These are phyloP conservation scores for Fulvia fulva DNA, from an alignment of 2,329 filamentous ascomycete species.

Conservation along the genomic window DNA sequence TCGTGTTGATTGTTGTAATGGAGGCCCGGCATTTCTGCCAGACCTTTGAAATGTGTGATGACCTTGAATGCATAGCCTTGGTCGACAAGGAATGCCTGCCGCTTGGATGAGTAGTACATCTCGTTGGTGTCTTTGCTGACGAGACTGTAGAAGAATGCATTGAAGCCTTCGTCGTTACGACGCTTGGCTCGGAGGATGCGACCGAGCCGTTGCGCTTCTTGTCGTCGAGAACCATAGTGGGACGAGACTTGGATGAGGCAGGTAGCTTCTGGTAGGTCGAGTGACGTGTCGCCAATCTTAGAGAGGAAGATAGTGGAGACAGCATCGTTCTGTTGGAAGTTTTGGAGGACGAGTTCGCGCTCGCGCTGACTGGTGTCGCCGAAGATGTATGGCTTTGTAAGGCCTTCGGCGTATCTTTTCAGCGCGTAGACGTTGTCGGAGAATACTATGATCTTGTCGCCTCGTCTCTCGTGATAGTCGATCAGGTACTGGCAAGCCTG, in stretches of 20 bases:
- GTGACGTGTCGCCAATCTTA: constrained; percentile 97
- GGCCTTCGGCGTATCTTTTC: constrained; percentile 75
- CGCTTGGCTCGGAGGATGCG: constrained; percentile 92
- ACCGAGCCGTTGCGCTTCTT: constrained; percentile 90
- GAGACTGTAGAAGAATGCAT: constrained; percentile 97
- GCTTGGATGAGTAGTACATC: constrained; percentile 96
- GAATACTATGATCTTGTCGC: constrained; percentile 97
- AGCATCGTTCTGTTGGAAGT: constrained; percentile 87
- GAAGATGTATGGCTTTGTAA: constrained; percentile 86
- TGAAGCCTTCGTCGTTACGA: constrained; percentile 95
- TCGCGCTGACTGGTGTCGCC: constrained; percentile 83
- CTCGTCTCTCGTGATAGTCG: constrained; percentile 89
- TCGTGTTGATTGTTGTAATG: constrained; percentile 76
- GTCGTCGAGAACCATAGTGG: constrained; percentile 92
- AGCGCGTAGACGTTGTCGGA: constrained; percentile 96
- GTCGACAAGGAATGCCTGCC: constrained; percentile 94
- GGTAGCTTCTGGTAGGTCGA: constrained; percentile 93
- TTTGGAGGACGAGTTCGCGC: constrained; percentile 80
- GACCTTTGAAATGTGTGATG: constrained; percentile 89
- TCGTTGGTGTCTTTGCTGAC: constrained; percentile 97
- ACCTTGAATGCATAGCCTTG: constrained; percentile 99
- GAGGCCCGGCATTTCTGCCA: constrained; percentile 76
- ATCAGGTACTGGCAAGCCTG: constrained; percentile 98
- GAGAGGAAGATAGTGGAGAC: constrained; percentile 94
- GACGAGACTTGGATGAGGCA: constrained; percentile 97